phyloP scores from a whole-genome alignment of 1,284 basidiomycete genomes.

The Cryptococcus sp. region DNA sequence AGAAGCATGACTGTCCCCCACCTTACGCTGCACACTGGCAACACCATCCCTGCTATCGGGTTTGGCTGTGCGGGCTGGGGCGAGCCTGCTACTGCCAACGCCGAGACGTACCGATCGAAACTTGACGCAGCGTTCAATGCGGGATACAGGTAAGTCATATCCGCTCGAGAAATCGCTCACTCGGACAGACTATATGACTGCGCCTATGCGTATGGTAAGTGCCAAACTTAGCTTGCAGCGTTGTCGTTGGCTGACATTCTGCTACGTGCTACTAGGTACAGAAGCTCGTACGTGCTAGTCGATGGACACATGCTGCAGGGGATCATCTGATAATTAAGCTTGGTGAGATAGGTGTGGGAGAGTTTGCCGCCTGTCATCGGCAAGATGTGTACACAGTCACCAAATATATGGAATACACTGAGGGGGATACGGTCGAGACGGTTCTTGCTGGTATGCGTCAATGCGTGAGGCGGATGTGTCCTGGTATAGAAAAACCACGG shows the following conservation, averaged over 20 bases:
- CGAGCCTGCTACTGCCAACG: neutral
- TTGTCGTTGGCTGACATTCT: too few relatives aligned
- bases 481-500: neutral
- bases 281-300: too few relatives aligned
- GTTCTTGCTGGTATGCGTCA: neutral
- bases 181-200: neutral
- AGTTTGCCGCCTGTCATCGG: neutral
- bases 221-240: too few relatives aligned
- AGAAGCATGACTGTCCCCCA: neutral
- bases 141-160: neutral
- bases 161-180: neutral
- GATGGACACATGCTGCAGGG: too few relatives aligned
- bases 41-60: neutral
- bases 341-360: neutral
- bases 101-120: neutral
- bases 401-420: conserved; percentile 1
- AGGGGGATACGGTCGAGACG: neutral
- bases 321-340: too few relatives aligned
- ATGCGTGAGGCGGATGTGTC: conserved; percentile 1
- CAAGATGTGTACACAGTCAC: neutral
- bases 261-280: too few relatives aligned
- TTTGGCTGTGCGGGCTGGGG: neutral
- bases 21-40: neutral
- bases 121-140: neutral
- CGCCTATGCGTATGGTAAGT: neutral